Base-by-base conservation (phyloP, 441 rosid genomes). In the Cnidoscolus chayamansa region DNA sequence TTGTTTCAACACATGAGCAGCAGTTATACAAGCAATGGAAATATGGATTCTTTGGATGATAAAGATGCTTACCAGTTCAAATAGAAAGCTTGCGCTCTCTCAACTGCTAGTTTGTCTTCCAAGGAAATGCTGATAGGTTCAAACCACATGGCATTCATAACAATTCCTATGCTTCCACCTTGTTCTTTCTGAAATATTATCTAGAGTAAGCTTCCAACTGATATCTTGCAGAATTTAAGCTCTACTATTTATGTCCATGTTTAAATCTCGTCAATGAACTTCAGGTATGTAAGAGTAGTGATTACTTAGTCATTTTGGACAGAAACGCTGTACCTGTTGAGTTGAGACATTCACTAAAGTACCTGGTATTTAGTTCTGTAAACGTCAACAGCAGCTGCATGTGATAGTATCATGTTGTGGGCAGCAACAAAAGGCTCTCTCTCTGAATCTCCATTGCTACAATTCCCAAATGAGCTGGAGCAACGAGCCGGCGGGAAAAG, bases 341-440 rank as follows among this genome's bases (percentile, higher is more conserved):
- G 45, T 15, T 54, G 40, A 15, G 25, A n/a, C 12, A 10, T 32
- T 61, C 43, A 31, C 60, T 56, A 10, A 58, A 50, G 53, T 76
- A 92, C 96, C 90, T 93, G 86, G 80, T 89, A 90, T 74, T 81
- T 85, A 49, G 78, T 79, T 72, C 81, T 75, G 76, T 89, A 89
- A 59, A 78, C 77, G 37, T 79, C 32, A 37, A 84, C 89, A 0
- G 92, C 90, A 31, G 87, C 81, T 7, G 88, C 86, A 48, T 90
- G 97, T n/a, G 97, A 83, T 4, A 90, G 83, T 75, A 93, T 87
- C 53, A 79, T 79, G 70, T 86, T 90, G 67, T 90, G 98, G 4
- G 92, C 93, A 48, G 78, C 98, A 45, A 81, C 76, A 30, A 87
- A 86, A 25, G 92, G 95, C 78, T 93, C 97, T 4, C 43, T 81